Conservation (phyloP, 805 yeast species). For the Candida chauliodis region DNA sequence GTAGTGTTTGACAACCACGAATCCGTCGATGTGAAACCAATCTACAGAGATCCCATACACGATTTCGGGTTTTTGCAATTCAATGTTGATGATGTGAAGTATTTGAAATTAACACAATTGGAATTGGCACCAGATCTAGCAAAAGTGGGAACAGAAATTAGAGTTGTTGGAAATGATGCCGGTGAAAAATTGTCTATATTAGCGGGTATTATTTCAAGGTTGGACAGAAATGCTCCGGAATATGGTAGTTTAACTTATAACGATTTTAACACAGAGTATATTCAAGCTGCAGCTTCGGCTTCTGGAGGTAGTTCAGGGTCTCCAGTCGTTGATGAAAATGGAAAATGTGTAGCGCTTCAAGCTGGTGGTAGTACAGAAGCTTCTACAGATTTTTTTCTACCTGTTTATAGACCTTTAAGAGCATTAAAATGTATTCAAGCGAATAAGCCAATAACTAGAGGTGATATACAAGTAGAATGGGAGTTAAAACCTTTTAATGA, state of each 20-base stretch:
- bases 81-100: constrained; percentile 66
- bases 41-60: constrained; percentile 91
- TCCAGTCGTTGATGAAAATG: constrained; percentile 89
- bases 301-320: constrained; percentile 96
- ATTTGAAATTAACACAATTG: constrained; percentile 67
- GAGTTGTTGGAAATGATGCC: constrained; percentile 95
- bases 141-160: constrained; percentile 85
- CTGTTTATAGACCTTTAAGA: constrained; percentile 76
- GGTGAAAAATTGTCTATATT: constrained; percentile 89
- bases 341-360: constrained; percentile 84
- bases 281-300: constrained; percentile 94
- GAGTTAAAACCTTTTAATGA: constrained; percentile 81
- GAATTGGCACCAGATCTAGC: constrained; percentile 78
- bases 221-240: constrained; percentile 93
- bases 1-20: constrained; percentile 94
- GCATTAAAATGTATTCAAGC: constrained; percentile 74
- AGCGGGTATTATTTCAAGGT: constrained; percentile 79
- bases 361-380: constrained; percentile 94
- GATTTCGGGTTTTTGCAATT: constrained; percentile 89
- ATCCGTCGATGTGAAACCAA: constrained; percentile 80
- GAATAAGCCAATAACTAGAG: constrained; percentile 64
- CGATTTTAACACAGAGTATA: constrained; percentile 91
- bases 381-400: constrained; percentile 89
- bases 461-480: constrained; percentile 93
- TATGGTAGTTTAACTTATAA: constrained; percentile 85